Evolutionary conservation across 106 monocot genomes (phyloP).

Genomic region (Allium cepa): DNA sequence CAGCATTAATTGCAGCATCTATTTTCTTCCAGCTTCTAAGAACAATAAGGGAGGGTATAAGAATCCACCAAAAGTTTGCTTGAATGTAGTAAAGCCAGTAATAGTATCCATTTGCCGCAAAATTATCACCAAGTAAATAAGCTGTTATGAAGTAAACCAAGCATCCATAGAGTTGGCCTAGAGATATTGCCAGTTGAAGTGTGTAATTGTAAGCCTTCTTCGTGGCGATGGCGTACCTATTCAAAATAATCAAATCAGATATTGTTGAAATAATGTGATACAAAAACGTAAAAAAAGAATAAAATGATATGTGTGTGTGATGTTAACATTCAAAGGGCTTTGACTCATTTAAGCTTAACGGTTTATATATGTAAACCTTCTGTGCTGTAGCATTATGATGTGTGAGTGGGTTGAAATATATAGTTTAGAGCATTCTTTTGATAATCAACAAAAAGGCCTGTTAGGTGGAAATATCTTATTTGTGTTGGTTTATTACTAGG

Average conservation of each 20-base stretch:
- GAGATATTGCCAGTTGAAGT: constrained; percentile 62
- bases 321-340: no score
- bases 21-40: constrained; percentile 85
- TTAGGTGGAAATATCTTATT: no score
- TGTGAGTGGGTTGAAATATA: no score
- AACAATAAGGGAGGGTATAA: constrained; percentile 66
- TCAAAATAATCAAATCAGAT: background rate
- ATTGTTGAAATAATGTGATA: background rate
- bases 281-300: no score
- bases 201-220: constrained; percentile 60
- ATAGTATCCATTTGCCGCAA: constrained; percentile 40
- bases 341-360: no score
- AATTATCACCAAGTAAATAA: constrained; percentile 68
- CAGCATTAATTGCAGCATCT: constrained; percentile 21
- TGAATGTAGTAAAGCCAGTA: constrained; percentile 84
- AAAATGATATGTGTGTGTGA: no score
- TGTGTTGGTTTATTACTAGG: no score
- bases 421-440: no score
- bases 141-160: constrained; percentile 80
- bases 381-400: no score
- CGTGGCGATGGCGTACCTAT: constrained; percentile 71
- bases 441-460: no score
- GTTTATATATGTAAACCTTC: no score
- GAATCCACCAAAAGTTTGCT: constrained; percentile 70
- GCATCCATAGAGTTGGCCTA: constrained; percentile 95